phyloP scores from a whole-genome alignment of 331 rosid species.

The Saraca asoca region DNA sequence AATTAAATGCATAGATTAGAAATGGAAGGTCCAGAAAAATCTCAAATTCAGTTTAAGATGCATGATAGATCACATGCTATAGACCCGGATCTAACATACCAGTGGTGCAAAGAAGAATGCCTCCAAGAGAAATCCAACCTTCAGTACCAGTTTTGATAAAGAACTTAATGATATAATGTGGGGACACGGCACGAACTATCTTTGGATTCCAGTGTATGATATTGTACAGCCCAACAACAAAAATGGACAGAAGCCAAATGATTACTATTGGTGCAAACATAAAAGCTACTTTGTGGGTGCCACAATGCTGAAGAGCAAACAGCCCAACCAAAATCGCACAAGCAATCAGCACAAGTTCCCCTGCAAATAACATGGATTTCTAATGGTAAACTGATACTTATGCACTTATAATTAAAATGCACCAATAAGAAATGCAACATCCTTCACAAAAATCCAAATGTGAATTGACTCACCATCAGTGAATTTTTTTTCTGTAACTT shows the following conservation, averaged over 20 bases:
- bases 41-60: slow-evolving; percentile 14
- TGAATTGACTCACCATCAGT: slow-evolving; percentile 44
- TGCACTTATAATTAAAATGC: slow-evolving; percentile 1
- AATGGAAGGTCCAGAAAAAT: slow-evolving; percentile 4
- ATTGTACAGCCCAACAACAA: slow-evolving; percentile 67
- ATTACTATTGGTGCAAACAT: slow-evolving; percentile 65
- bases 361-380: slow-evolving; percentile 46
- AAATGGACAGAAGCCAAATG: slow-evolving; percentile 63
- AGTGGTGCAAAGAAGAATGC: slow-evolving; percentile 65
- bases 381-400: slow-evolving; percentile 9
- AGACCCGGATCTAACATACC: slow-evolving; percentile 50
- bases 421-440: slow-evolving; percentile 11
- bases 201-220: slow-evolving; percentile 62
- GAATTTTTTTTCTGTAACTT: slow-evolving; percentile 53
- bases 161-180: slow-evolving; percentile 68
- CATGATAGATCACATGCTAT: slow-evolving; percentile 7
- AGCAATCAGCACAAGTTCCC: slow-evolving; percentile 64
- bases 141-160: slow-evolving; percentile 59
- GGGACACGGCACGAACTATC: slow-evolving; percentile 56
- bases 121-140: slow-evolving; percentile 75
- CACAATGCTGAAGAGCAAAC: slow-evolving; percentile 74
- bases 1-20: slow-evolving; percentile 26
- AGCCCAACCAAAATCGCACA: slow-evolving; percentile 69
- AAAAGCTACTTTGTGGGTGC: slow-evolving; percentile 71
- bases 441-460: slow-evolving; percentile 2